Evolutionary conservation across 2,329 filamentous ascomycete genomes (phyloP).

Genomic region (Aspergillus neoniger): DNA sequence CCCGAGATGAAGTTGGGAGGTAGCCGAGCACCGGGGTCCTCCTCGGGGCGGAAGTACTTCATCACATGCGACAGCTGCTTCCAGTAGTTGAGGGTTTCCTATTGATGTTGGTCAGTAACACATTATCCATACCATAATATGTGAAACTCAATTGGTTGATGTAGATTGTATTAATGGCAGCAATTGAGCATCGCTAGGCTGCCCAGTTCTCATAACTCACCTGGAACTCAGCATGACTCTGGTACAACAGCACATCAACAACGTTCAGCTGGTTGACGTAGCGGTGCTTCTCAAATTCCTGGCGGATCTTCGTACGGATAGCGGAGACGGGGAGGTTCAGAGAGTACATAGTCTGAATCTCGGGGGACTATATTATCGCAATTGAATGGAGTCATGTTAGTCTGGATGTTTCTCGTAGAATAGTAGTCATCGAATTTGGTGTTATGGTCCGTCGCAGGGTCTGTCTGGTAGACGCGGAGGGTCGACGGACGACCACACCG

Average conservation of each 20-base stretch:
- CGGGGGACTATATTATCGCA: constrained; percentile 70
- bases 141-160: neutral
- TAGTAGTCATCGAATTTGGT: neutral
- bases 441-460: neutral
- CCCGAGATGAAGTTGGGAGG: constrained; percentile 90
- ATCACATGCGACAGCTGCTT: constrained; percentile 95
- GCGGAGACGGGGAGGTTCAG: constrained; percentile 83
- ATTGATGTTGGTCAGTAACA: constrained; percentile 1
- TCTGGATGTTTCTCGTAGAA: neutral
- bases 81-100: constrained; percentile 99
- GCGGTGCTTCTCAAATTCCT: constrained; percentile 95
- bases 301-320: constrained; percentile 88
- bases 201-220: constrained; percentile 50
- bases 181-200: neutral
- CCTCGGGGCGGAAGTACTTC: constrained; percentile 93
- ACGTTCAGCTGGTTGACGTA: constrained; percentile 86
- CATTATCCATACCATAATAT: too few relatives aligned
- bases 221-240: constrained; percentile 94
- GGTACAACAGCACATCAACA: constrained; percentile 85
- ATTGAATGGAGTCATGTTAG: neutral
- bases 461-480: neutral
- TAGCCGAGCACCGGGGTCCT: constrained; percentile 71
- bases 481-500: neutral
- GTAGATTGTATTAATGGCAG: too few relatives aligned
- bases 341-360: constrained; percentile 97